Base-by-base conservation (phyloP, 768 basidiomycete genomes). In the Suillus americanus region DNA sequence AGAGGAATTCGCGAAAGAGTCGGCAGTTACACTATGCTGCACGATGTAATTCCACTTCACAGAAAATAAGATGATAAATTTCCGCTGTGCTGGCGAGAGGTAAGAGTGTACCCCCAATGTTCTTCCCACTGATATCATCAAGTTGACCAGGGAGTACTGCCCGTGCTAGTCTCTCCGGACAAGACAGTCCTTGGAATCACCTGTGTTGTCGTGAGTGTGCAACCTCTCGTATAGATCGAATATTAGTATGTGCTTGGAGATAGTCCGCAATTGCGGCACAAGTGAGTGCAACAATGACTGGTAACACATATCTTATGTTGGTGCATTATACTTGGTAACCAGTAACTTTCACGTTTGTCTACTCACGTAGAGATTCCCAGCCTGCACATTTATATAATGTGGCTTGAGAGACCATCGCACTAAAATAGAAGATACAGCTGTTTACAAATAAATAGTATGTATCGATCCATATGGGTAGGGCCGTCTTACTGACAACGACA, bases 281-380 rank as follows among this genome's bases (percentile, higher is more conserved):
- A 20, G 41, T 43, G 3, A 43, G 8, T 43, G 1, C 4, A 46
- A 13, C n/a, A 12, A 23, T 46, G 12, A 46, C 46, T 13, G n/a
- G 46, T n/a, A 46, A 5, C 5, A 13, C 10, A n/a, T 46, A 12
- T n/a, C n/a, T 45, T 64, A 64, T 62, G 65, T 23, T 73, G 65
- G 13, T 65, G 13, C 46, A 48, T n/a, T 48, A 48, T 48, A 20
- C 9, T n/a, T 20, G 4, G 45, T 46, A 2, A 3, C 13, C 7
- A 25, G 14, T 25, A 25, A 25, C 7, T 1, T 50, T 50, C 23
- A 25, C 13, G 13, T 50, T 23, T 48, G 23, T 48, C 23, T 23
- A 48, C 10, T 25, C 3, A 25, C 7, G 25, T 25, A 14, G 14
- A 51, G 25, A 51, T 50, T 25, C 25, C 16, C 50, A 2, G 14